Conservation (phyloP, 2,329 filamentous ascomycete species). For the Cladophialophora psammophila region DNA sequence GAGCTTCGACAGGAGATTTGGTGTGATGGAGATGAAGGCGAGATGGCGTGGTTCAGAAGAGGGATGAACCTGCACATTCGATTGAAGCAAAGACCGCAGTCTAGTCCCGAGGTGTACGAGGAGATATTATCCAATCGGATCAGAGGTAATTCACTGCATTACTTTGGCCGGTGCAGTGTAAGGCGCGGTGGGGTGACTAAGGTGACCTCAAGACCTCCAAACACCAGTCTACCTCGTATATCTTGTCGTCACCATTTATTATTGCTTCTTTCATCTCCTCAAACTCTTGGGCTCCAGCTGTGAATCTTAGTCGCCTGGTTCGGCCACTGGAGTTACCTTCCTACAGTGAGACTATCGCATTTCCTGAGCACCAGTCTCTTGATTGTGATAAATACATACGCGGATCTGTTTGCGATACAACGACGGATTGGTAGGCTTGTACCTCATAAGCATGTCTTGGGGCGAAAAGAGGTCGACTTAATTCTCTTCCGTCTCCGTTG, state of each 20-base stretch:
- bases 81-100: conserved; percentile 8
- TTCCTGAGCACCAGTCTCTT: no score
- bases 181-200: no score
- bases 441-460: neutral
- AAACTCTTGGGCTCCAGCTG: no score
- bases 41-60: conserved; percentile 8
- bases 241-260: no score
- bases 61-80: conserved; percentile 4
- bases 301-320: no score
- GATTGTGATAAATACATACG: no score
- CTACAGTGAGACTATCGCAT: no score
- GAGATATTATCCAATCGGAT: neutral
- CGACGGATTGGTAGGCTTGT: neutral
- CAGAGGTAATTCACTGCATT: conserved; percentile 3
- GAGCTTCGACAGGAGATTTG: conserved; percentile 2
- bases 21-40: conserved; percentile 4
- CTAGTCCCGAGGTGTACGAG: conserved; percentile 1
- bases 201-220: no score
- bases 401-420: neutral
- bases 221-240: no score
- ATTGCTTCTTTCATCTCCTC: no score
- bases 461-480: neutral
- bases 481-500: neutral
- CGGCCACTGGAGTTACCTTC: no score
- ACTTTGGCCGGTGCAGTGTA: neutral